These are phyloP conservation scores for Lathyrus oleraceus DNA, from an alignment of 306 rosid species.

Conservation along the genomic window DNA sequence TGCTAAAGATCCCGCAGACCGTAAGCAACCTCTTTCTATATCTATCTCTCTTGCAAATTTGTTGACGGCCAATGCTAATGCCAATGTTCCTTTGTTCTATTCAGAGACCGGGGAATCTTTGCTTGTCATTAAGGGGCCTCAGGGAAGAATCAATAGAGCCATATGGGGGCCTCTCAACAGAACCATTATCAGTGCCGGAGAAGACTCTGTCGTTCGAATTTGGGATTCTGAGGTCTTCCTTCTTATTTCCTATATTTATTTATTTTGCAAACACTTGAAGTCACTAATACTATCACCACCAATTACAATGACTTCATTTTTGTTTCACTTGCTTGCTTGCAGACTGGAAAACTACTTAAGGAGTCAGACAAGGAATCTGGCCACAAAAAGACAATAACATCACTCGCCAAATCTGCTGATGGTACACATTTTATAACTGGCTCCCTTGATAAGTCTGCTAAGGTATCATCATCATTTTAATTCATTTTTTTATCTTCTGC, in stretches of 20 bases:
- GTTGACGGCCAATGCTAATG: background rate
- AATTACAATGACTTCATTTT: background rate
- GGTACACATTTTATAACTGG: slow-evolving; percentile 89
- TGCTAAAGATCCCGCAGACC: slow-evolving; percentile 56
- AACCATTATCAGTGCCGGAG: slow-evolving; percentile 88
- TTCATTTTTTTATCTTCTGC: background rate
- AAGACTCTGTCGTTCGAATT: slow-evolving; percentile 76
- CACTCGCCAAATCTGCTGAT: slow-evolving; percentile 69
- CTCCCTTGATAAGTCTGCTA: slow-evolving; percentile 87
- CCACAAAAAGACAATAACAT: slow-evolving; percentile 72
- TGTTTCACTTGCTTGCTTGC: slow-evolving; percentile 21
- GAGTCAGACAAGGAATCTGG: slow-evolving; percentile 80
- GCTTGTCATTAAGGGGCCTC: slow-evolving; percentile 74
- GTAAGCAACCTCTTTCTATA: slow-evolving; percentile 37
- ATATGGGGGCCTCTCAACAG: slow-evolving; percentile 87
- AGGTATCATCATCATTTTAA: slow-evolving; percentile 41
- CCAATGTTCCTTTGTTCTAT: background rate
- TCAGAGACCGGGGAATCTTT: slow-evolving; percentile 80
- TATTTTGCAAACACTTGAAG: background rate
- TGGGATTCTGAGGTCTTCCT: slow-evolving; percentile 80
- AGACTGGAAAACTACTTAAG: slow-evolving; percentile 79
- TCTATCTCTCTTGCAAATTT: background rate
- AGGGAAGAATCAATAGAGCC: slow-evolving; percentile 92
- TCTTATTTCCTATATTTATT: background rate
- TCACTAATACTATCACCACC: background rate